phyloP scores from a whole-genome alignment of 176 grass and related monocot species.

The Saccharum spontaneum region DNA sequence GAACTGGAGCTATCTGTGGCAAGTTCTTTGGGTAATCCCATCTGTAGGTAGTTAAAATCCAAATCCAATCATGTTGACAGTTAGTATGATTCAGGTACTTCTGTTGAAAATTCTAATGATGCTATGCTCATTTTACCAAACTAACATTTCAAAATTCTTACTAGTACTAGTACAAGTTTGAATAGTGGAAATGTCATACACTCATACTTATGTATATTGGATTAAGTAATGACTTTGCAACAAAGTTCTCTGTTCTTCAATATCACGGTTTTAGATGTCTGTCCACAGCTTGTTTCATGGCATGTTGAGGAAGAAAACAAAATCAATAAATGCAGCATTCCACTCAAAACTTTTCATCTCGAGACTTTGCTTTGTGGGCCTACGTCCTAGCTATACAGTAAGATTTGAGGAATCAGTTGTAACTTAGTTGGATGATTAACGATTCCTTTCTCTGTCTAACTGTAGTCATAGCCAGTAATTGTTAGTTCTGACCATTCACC shows the following conservation, averaged over 20 bases:
- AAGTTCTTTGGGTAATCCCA: not conserved
- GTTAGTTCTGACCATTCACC: not conserved
- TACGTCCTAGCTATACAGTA: not conserved
- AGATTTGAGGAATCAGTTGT: not conserved
- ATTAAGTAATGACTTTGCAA: not conserved
- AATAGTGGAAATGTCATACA: not conserved
- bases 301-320: not conserved
- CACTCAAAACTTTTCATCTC: not conserved
- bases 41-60: not conserved
- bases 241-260: not conserved
- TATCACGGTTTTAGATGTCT: not conserved
- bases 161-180: not conserved
- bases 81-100: not conserved
- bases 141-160: not conserved
- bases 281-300: not conserved
- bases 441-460: not conserved
- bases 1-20: not conserved
- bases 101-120: not conserved
- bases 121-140: not conserved
- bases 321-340: not conserved
- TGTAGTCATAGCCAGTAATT: not conserved
- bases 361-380: not conserved
- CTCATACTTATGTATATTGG: not conserved
- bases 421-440: not conserved
- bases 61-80: not conserved